Conservation (phyloP, 2,329 filamentous ascomycete genomes). For the Rhynchosporium secalis region DNA sequence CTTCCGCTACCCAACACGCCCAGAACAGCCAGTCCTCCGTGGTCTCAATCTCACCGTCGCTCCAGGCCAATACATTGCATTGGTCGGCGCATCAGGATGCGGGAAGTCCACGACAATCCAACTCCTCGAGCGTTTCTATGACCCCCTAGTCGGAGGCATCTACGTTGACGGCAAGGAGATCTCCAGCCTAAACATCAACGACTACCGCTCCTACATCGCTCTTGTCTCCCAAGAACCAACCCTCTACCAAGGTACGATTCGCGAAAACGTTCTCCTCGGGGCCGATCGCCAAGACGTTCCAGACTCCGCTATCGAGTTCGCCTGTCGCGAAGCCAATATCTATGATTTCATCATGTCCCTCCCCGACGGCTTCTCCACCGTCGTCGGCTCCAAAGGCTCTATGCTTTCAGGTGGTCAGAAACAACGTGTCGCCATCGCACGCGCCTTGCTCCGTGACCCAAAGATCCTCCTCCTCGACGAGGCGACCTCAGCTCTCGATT, state of each 20-base stretch:
- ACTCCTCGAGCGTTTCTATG: conserved; percentile 91
- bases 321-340: conserved; percentile 88
- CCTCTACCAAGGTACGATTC: conserved; percentile 87
- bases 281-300: conserved; percentile 64
- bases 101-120: conserved; percentile 94
- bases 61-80: conserved; percentile 80
- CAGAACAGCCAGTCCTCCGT: conserved; percentile 87
- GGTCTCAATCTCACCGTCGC: conserved; percentile 74
- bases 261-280: conserved; percentile 86
- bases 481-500: conserved; percentile 76
- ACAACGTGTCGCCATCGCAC: conserved; percentile 86
- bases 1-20: conserved; percentile 89
- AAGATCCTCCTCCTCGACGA: conserved; percentile 84
- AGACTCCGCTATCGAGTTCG: conserved; percentile 72
- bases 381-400: conserved; percentile 83
- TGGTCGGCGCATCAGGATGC: conserved; percentile 92
- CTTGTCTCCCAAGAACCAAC: conserved; percentile 95
- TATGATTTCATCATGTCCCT: conserved; percentile 88
- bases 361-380: conserved; percentile 80
- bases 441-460: conserved; percentile 86
- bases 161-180: conserved; percentile 84
- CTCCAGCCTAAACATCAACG: conserved; percentile 75
- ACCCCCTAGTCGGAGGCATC: conserved; percentile 77
- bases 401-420: conserved; percentile 91
- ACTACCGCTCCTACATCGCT: conserved; percentile 80